These are phyloP conservation scores for Triticum turgidum DNA, from an alignment of 176 grass and related monocot species.

Conservation along the genomic window DNA sequence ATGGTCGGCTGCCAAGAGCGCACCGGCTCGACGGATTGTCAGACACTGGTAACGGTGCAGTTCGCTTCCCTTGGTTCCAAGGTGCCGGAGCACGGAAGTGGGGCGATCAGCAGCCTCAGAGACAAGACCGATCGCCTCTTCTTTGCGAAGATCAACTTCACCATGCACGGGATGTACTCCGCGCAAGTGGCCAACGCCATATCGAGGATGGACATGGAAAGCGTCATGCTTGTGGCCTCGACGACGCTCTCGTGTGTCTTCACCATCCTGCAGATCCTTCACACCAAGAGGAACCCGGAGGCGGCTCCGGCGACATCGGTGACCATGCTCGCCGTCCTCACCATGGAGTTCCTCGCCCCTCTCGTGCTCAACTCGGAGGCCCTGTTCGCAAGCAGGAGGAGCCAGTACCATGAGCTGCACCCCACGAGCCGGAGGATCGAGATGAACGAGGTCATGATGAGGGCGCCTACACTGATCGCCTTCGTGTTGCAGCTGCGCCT, in stretches of 20 bases:
- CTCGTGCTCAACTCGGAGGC: too few relatives aligned
- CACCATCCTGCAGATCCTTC: too few relatives aligned
- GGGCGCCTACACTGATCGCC: too few relatives aligned
- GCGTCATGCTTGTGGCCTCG: too few relatives aligned
- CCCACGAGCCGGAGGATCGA: slow-evolving; percentile 33
- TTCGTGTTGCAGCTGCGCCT: too few relatives aligned
- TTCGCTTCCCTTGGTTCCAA: neutral
- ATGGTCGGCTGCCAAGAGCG: slow-evolving; percentile 46
- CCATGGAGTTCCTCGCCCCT: too few relatives aligned
- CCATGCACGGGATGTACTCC: neutral
- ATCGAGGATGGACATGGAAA: slow-evolving; percentile 21
- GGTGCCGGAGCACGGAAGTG: neutral
- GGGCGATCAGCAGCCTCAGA: slow-evolving; percentile 55
- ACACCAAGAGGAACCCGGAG: too few relatives aligned
- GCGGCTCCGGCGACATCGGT: too few relatives aligned
- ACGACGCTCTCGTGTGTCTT: too few relatives aligned
- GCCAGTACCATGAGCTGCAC: neutral
- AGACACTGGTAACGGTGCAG: slow-evolving; percentile 36
- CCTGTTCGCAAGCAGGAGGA: neutral
- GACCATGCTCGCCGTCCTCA: too few relatives aligned
- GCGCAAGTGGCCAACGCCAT: neutral
- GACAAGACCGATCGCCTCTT: slow-evolving; percentile 37
- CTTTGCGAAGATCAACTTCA: slow-evolving; percentile 29
- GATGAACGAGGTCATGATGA: neutral
- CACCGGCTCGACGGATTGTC: neutral